Evolutionary conservation across 2,329 filamentous ascomycete species (phyloP).

Genomic region (Trichoderma aggressivum): DNA sequence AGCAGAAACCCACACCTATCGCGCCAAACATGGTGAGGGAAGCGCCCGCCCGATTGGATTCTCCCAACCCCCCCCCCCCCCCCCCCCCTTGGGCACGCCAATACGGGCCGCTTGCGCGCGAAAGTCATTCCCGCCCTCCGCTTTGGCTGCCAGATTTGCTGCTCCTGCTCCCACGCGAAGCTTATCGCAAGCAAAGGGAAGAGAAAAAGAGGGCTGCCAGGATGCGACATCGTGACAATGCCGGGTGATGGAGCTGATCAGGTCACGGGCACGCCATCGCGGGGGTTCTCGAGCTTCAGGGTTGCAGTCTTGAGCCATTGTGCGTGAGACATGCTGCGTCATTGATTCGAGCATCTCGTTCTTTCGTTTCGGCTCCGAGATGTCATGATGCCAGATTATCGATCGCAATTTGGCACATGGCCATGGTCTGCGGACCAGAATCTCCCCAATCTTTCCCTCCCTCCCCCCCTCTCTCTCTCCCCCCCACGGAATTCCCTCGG

Average conservation of each 20-base stretch:
- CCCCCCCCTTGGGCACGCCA: neutral
- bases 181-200: slow-evolving; percentile 5
- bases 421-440: neutral
- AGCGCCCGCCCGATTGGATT: neutral
- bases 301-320: neutral
- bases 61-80: too few relatives aligned
- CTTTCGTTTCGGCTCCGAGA: slow-evolving; percentile 3
- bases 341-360: neutral
- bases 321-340: slow-evolving; percentile 10
- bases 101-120: slow-evolving; percentile 16
- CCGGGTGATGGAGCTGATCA: slow-evolving; percentile 10
- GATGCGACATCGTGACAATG: slow-evolving; percentile 21
- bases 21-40: neutral
- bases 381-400: slow-evolving; percentile 3
- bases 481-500: neutral
- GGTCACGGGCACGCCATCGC: slow-evolving; percentile 12
- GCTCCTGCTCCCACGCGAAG: slow-evolving; percentile 12
- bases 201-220: neutral
- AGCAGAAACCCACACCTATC: neutral
- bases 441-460: neutral
- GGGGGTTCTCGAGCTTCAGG: neutral
- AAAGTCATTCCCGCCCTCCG: neutral
- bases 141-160: slow-evolving; percentile 15
- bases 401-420: neutral
- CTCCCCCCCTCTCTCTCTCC: neutral